Evolutionary conservation across 2,329 filamentous ascomycete species (phyloP).

Genomic region (Colletotrichum caudatum): DNA sequence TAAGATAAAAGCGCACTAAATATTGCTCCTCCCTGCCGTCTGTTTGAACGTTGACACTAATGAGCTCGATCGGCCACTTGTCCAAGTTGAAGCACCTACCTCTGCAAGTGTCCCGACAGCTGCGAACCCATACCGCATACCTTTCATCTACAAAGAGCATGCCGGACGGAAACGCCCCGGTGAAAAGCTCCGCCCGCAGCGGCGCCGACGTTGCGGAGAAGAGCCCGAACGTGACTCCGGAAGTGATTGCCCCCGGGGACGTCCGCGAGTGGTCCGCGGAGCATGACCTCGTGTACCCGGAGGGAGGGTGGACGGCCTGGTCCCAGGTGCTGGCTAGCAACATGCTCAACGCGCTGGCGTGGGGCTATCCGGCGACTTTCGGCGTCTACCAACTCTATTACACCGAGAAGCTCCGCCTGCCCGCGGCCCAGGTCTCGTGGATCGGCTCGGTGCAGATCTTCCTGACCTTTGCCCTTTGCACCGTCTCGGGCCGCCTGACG

Average conservation of each 20-base stretch:
- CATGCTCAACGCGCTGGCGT: constrained; percentile 62
- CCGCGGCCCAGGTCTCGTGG: constrained; percentile 55
- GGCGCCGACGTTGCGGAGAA: neutral
- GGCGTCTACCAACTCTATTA: constrained; percentile 67
- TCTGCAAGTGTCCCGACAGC: neutral
- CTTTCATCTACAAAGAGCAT: neutral
- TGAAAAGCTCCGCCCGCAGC: neutral
- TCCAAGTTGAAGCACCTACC: neutral
- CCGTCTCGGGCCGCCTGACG: constrained; percentile 61
- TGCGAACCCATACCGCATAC: neutral
- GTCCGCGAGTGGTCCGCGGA: constrained; percentile 32
- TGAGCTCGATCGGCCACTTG: neutral
- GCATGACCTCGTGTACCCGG: constrained; percentile 48
- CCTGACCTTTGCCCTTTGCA: constrained; percentile 61
- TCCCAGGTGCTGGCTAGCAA: constrained; percentile 61
- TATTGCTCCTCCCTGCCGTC: too few relatives aligned
- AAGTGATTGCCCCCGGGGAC: neutral
- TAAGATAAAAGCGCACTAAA: neutral
- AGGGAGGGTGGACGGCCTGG: constrained; percentile 63
- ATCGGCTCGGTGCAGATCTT: constrained; percentile 65
- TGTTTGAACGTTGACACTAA: neutral
- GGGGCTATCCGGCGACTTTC: constrained; percentile 63
- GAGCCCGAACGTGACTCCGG: neutral
- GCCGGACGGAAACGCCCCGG: neutral
- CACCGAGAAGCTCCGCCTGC: constrained; percentile 51